Percentiles rank a stretch among this genome's conserved stretches.
phyloP scores from a whole-genome alignment of 73 alveolate species.

The Blepharisma stoltei region DNA sequence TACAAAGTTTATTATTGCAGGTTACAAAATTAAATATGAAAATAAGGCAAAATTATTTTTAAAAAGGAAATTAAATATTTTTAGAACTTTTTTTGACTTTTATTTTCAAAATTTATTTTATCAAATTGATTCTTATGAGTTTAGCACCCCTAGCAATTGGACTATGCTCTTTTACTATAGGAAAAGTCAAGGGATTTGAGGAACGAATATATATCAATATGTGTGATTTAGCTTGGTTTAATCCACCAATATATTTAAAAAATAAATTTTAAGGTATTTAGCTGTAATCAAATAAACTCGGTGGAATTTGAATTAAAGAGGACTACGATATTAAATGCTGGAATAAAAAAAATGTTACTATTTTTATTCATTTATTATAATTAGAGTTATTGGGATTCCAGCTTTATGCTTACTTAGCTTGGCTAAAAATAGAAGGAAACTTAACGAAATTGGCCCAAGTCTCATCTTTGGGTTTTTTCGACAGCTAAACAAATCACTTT shows the following conservation, averaged over 20 bases:
- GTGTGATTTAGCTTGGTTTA: constrained; percentile 31
- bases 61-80: no score
- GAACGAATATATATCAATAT: no score
- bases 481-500: constrained; percentile 18
- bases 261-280: constrained; percentile 13
- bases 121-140: no score
- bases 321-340: constrained; percentile 31
- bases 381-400: constrained; percentile 39
- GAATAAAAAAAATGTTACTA: not conserved
- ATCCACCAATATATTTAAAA: constrained; percentile 30
- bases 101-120: no score
- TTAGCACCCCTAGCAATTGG: no score
- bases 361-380: not conserved
- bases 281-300: constrained; percentile 27
- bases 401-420: not conserved
- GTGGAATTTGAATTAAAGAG: not conserved
- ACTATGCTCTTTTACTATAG: no score
- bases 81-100: no score
- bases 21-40: no score
- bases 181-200: constrained; percentile 20
- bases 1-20: no score
- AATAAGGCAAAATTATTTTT: no score
- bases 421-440: not conserved
- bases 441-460: not conserved
- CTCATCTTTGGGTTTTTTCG: constrained; percentile 27